A percentile compares a stretch with the other conserved stretches of the same genome.
Evolutionary conservation across 2,329 filamentous ascomycete genomes (phyloP).

Genomic region (Penicillium sp.): DNA sequence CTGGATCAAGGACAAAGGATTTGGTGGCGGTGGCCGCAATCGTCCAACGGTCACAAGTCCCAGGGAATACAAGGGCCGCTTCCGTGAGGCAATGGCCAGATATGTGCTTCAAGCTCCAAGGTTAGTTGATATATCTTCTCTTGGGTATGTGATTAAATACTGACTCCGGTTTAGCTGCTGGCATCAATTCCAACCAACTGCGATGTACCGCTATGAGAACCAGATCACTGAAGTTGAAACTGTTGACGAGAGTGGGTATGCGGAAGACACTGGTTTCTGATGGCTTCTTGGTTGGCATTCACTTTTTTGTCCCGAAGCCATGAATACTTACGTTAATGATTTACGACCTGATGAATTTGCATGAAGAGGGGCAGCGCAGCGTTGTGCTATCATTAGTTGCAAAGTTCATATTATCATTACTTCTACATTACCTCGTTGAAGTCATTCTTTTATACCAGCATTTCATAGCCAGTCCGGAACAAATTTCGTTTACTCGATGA

Average conservation of each 20-base stretch:
- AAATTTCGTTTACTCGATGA: background rate
- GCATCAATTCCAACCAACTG: constrained; percentile 44
- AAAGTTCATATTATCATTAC: background rate
- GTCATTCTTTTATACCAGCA: background rate
- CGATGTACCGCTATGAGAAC: constrained; percentile 32
- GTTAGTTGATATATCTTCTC: constrained; percentile 29
- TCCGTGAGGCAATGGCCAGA: constrained; percentile 94
- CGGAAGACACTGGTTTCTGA: constrained; percentile 10
- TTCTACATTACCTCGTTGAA: background rate
- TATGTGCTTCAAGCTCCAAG: constrained; percentile 58
- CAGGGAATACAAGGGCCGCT: constrained; percentile 94
- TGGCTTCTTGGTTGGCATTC: background rate
- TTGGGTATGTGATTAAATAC: background rate
- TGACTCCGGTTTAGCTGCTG: constrained; percentile 39
- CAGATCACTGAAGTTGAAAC: constrained; percentile 25
- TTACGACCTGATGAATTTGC: constrained; percentile 17
- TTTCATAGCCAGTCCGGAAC: background rate
- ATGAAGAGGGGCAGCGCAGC: background rate
- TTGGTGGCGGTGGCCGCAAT: constrained; percentile 73
- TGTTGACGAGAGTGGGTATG: constrained; percentile 15
- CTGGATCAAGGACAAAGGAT: constrained; percentile 97
- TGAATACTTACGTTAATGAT: constrained; percentile 8
- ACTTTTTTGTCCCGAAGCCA: background rate
- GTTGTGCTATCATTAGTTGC: background rate
- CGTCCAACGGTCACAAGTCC: constrained; percentile 94